Percentiles rank a stretch among this genome's conserved stretches.
These are phyloP conservation scores for Rostrohypoxylon terebratum DNA, from an alignment of 495 filamentous ascomycete species.

Conservation along the genomic window DNA sequence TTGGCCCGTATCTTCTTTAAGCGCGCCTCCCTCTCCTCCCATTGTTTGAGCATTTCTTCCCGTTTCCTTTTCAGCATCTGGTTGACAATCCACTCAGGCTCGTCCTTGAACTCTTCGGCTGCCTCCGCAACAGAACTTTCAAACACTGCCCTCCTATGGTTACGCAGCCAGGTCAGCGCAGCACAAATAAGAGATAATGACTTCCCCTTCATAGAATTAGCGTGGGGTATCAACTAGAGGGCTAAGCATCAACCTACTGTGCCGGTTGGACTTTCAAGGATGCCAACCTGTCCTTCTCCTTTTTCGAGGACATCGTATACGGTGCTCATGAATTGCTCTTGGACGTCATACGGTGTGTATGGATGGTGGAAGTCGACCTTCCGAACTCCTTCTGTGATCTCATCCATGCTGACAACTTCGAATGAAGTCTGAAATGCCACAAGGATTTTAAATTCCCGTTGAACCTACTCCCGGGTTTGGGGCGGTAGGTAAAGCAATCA, in stretches of 20 bases:
- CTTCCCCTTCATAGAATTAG: slow-evolving; percentile 75
- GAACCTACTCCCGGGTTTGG: neutral
- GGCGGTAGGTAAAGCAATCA: neutral
- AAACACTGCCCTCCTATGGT: slow-evolving; percentile 77
- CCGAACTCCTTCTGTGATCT: slow-evolving; percentile 35
- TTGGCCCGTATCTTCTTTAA: slow-evolving; percentile 74
- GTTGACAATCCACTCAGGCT: slow-evolving; percentile 91
- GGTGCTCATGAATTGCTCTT: slow-evolving; percentile 88
- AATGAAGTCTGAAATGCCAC: neutral
- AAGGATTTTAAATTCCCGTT: neutral
- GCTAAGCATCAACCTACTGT: slow-evolving; percentile 58
- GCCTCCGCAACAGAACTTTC: slow-evolving; percentile 58
- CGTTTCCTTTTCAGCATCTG: slow-evolving; percentile 74
- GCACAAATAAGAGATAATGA: slow-evolving; percentile 95
- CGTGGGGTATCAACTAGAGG: neutral
- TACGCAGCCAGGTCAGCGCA: slow-evolving; percentile 91
- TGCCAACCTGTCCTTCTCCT: slow-evolving; percentile 80
- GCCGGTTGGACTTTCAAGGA: slow-evolving; percentile 94
- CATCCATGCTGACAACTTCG: slow-evolving; percentile 36
- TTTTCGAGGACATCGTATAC: slow-evolving; percentile 85
- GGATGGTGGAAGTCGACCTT: slow-evolving; percentile 86
- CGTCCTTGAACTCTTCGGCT: slow-evolving; percentile 68
- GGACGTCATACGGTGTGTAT: slow-evolving; percentile 90
- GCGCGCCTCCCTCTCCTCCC: slow-evolving; percentile 76
- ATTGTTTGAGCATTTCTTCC: slow-evolving; percentile 71